Percentiles rank a stretch among this genome's conserved stretches.
phyloP scores from a whole-genome alignment of 495 filamentous ascomycete species.

The Aspergillus baeticus region DNA sequence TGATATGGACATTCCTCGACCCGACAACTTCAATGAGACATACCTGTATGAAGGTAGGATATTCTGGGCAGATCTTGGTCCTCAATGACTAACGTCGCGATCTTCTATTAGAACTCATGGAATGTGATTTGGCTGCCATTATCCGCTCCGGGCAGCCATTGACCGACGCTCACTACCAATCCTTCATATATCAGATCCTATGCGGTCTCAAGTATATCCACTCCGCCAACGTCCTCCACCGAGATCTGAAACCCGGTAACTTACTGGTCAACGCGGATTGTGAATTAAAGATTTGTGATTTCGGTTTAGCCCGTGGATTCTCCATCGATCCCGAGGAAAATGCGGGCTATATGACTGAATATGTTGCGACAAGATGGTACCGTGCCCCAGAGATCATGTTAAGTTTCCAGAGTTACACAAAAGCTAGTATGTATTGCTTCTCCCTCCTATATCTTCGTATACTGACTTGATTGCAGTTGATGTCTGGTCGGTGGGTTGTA shows the following conservation, averaged over 20 bases:
- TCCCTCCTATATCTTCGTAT: conserved; percentile 3
- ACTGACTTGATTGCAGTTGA: conserved; percentile 63
- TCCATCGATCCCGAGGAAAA: conserved; percentile 98
- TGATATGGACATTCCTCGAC: conserved; percentile 98
- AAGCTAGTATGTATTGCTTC: conserved; percentile 78
- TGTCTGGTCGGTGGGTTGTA: conserved; percentile 98
- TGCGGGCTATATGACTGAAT: conserved; percentile 99
- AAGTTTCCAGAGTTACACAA: conserved; percentile 99
- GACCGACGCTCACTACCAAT: conserved; percentile 95
- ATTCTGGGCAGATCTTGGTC: background rate
- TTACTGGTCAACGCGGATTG: conserved; percentile 97
- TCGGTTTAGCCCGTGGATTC: conserved; percentile 92
- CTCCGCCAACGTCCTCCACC: conserved; percentile 94
- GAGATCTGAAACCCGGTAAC: conserved; percentile 96
- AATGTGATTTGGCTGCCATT: conserved; percentile 97
- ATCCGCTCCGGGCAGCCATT: conserved; percentile 94
- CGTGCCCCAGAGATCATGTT: conserved; percentile 99
- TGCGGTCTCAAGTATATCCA: conserved; percentile 98
- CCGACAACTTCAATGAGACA: conserved; percentile 98
- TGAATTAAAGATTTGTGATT: conserved; percentile 98
- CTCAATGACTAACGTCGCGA: background rate
- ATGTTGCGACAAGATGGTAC: conserved; percentile 98
- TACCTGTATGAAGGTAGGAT: conserved; percentile 93
- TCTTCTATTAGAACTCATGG: conserved; percentile 80
- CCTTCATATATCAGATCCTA: conserved; percentile 92